These are phyloP conservation scores for Aureoboletus auriporus DNA, from an alignment of 768 basidiomycete genomes.

Conservation along the genomic window DNA sequence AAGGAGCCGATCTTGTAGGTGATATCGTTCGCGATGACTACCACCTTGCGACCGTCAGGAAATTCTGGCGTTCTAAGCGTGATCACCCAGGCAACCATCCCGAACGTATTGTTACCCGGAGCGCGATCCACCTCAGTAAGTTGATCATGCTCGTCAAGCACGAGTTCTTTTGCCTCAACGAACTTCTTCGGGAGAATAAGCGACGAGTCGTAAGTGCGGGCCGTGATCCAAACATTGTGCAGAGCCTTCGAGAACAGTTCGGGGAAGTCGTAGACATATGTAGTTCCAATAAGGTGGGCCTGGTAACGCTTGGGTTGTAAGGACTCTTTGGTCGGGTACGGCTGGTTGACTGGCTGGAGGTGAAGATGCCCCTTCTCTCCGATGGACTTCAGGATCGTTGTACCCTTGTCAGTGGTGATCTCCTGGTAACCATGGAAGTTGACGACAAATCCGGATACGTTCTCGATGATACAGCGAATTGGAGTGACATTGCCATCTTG, in stretches of 20 bases:
- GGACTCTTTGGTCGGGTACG: constrained; percentile 97
- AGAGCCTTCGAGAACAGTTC: constrained; percentile 97
- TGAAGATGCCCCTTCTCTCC: constrained; percentile 97
- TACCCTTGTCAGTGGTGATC: constrained; percentile 93
- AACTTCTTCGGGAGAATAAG: constrained; percentile 73
- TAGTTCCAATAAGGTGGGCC: constrained; percentile 96
- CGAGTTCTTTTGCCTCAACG: constrained; percentile 84
- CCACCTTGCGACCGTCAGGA: constrained; percentile 79
- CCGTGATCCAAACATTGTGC: constrained; percentile 86
- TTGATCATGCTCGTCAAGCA: constrained; percentile 90
- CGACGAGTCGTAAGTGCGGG: constrained; percentile 58
- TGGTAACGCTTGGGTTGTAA: constrained; percentile 98
- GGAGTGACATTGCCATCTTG: constrained; percentile 92
- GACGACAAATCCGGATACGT: constrained; percentile 97
- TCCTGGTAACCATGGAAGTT: constrained; percentile 98
- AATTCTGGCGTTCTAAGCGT: constrained; percentile 90
- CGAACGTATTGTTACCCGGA: constrained; percentile 90
- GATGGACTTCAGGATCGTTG: constrained; percentile 94
- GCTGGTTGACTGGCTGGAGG: constrained; percentile 88
- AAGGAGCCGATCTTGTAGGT: constrained; percentile 99
- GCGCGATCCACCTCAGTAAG: constrained; percentile 88
- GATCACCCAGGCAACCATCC: constrained; percentile 99
- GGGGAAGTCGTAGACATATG: constrained; percentile 99
- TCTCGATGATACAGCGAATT: constrained; percentile 97
- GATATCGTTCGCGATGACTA: constrained; percentile 96